A percentile compares a stretch with the other conserved stretches of the same genome.
Conservation (phyloP, 768 basidiomycete genomes). For the Phlegmacium glaucopus region DNA sequence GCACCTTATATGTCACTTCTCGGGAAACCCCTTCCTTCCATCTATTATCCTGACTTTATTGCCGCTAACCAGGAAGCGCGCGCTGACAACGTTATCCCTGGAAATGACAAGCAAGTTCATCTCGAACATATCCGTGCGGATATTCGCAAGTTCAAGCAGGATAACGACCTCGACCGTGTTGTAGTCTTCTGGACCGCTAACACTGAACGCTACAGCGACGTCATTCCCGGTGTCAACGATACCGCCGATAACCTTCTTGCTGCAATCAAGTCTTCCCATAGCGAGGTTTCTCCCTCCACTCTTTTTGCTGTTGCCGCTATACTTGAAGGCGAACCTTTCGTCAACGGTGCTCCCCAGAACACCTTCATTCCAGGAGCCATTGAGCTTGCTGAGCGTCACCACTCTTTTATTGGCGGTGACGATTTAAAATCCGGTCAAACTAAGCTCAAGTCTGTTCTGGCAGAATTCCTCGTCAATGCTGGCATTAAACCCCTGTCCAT, state of each 20-base stretch:
- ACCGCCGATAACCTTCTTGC: constrained; percentile 83
- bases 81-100: constrained; percentile 90
- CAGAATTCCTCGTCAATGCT: constrained; percentile 98
- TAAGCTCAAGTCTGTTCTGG: constrained; percentile 94
- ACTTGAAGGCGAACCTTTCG: constrained; percentile 91
- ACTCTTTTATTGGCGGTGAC: constrained; percentile 95
- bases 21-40: constrained; percentile 84
- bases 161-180: constrained; percentile 80
- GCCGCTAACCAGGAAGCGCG: constrained; percentile 97
- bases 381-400: constrained; percentile 82
- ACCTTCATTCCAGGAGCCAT: constrained; percentile 97
- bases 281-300: constrained; percentile 95
- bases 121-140: constrained; percentile 91
- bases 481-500: constrained; percentile 98
- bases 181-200: constrained; percentile 99
- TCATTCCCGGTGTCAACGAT: constrained; percentile 94
- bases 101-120: constrained; percentile 83
- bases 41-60: constrained; percentile 98
- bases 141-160: constrained; percentile 88
- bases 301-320: constrained; percentile 95
- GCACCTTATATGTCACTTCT: constrained; percentile 78
- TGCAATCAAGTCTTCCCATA: constrained; percentile 80
- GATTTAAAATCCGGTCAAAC: constrained; percentile 99
- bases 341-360: constrained; percentile 99
- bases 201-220: constrained; percentile 95